Base-by-base conservation (phyloP, 148 eudicot genomes). In the Camellia granthamiana region DNA sequence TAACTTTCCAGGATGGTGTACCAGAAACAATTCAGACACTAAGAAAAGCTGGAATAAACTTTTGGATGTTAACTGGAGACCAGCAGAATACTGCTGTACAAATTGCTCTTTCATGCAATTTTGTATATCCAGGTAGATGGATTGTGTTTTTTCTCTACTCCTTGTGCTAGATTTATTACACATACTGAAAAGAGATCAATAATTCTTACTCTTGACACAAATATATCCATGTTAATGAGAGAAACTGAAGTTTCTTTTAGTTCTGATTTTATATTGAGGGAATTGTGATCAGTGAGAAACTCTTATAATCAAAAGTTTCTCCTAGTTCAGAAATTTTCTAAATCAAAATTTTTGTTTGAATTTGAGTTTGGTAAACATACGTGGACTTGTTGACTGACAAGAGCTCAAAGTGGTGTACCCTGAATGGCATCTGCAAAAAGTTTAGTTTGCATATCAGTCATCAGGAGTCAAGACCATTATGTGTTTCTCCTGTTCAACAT, bases 41-140 rank as follows among this genome's bases (percentile, higher is more conserved):
- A 61, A 89, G 99, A 82, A 91, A 85, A 89, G 99, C 98, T 18
- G 99, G 99, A 66, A 96, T 96, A 82, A 93, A 93, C 86, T 93
- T 93, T 89, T 96, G 99, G 99, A 96, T 96, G 99, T 85, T 96
- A 68, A 96, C 99, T 74, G 99, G 99, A 81, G 98, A 96, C 90
- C 93, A 96, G 88, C 92, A 93, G 85, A 88, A 83, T 79, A 96
- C 99, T 61, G 99, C 99, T 77, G 88, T 96, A 88, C 98, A 96
- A 81, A 96, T 96, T 82, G 99, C 95, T 58, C 91, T 92, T 79
- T 93, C 99, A 66, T 96, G 99, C 89, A 96, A 96, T 84, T 93
- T 96, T 84, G 88, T 93, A 71, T 93, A 91, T 58, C 99, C 99
- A 83, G 99, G 99, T 96, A 78, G 58, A 13, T 81, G 30, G 14